phyloP scores from a whole-genome alignment of 257 asterid genomes.

The Verbena officinalis region DNA sequence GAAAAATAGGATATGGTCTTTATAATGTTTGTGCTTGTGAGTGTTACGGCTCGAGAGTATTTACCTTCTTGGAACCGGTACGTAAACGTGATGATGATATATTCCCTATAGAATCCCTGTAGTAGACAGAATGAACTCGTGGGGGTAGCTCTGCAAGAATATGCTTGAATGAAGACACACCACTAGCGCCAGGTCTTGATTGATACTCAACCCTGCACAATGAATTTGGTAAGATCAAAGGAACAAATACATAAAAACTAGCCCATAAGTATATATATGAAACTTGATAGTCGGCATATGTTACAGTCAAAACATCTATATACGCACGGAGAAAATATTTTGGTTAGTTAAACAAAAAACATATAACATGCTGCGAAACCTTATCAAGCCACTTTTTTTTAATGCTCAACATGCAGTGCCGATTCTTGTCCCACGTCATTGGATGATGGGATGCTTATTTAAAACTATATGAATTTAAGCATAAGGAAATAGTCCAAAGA shows the following conservation, averaged over 20 bases:
- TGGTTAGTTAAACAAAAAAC: too few species aligned
- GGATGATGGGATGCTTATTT: too few species aligned
- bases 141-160: slow-evolving; percentile 92
- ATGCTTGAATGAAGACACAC: slow-evolving; percentile 89
- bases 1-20: slow-evolving; percentile 7
- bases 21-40: slow-evolving; percentile 4
- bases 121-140: slow-evolving; percentile 96
- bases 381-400: too few species aligned
- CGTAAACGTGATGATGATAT: slow-evolving; percentile 92
- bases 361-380: too few species aligned
- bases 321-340: too few species aligned
- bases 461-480: too few species aligned
- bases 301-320: too few species aligned
- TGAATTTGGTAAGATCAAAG: slow-evolving; percentile 27
- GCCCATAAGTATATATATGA: too few species aligned
- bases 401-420: too few species aligned
- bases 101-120: slow-evolving; percentile 93
- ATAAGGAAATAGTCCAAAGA: not conserved
- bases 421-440: too few species aligned
- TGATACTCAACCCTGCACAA: slow-evolving; percentile 90
- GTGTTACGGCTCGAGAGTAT: slow-evolving; percentile 12
- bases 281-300: too few species aligned
- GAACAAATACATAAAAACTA: slow-evolving; percentile 12
- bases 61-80: slow-evolving; percentile 74
- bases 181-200: slow-evolving; percentile 68